Percentiles rank a stretch among this genome's conserved stretches.
Evolutionary conservation across 345 rosid species (phyloP).

Genomic region (Passiflora organensis): DNA sequence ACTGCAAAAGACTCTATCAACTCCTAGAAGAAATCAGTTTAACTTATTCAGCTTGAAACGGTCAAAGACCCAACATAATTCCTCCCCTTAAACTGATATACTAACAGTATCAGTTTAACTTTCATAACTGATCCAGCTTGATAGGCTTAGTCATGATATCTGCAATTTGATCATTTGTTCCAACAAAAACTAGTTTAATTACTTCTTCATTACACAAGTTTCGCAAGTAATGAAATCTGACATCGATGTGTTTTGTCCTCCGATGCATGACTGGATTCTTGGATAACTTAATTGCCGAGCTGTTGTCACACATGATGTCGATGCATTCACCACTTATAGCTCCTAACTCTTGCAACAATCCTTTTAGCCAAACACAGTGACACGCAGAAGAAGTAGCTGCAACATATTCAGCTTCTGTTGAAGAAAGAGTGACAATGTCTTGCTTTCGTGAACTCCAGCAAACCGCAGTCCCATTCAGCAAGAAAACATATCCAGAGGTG

Average conservation of each 20-base stretch:
- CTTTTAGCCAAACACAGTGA: not conserved
- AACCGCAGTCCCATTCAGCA: not conserved
- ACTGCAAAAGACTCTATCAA: no score
- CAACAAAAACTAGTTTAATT: no score
- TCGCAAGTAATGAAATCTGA: not conserved
- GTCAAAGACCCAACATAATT: no score
- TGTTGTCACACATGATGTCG: not conserved
- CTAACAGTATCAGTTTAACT: not conserved
- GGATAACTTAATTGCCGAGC: not conserved
- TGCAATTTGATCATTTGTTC: not conserved
- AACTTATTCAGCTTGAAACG: no score
- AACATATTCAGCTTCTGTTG: not conserved
- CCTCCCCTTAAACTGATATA: not conserved
- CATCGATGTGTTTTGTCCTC: not conserved
- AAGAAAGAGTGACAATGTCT: not conserved
- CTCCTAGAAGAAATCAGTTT: no score
- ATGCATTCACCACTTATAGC: no score
- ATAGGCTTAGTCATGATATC: constrained; percentile 1
- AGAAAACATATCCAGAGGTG: not conserved
- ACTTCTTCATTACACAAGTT: not conserved
- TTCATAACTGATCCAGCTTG: not conserved
- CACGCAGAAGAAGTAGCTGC: not conserved
- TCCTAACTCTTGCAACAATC: not conserved
- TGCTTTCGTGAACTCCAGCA: not conserved
- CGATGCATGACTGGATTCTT: not conserved